These are phyloP conservation scores for Malassezia cuniculi DNA, from an alignment of 1,284 basidiomycete species.

Conservation along the genomic window DNA sequence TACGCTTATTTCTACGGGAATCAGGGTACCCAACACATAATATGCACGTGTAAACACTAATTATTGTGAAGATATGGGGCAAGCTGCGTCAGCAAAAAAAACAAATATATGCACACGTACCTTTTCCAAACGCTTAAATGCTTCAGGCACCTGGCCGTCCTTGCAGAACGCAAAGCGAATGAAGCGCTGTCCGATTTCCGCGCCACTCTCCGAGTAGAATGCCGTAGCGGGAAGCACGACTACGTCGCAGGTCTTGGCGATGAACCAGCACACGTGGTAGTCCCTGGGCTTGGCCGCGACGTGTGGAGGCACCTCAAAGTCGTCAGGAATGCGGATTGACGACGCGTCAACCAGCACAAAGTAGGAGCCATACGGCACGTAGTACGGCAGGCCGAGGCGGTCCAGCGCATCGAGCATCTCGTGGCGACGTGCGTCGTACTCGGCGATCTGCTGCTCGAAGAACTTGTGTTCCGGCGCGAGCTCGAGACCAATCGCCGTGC, in stretches of 20 bases:
- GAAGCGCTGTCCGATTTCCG: constrained; percentile 22
- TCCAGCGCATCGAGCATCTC: constrained; percentile 69
- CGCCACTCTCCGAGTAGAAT: constrained; percentile 30
- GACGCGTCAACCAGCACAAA: constrained; percentile 59
- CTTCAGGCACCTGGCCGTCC: constrained; percentile 31
- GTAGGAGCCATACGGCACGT: constrained; percentile 33
- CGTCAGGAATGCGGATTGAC: constrained; percentile 64
- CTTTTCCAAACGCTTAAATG: constrained; percentile 24
- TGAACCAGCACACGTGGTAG: constrained; percentile 56
- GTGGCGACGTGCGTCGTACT: constrained; percentile 69
- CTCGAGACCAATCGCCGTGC: constrained; percentile 51
- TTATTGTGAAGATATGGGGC: no score
- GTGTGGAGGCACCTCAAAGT: constrained; percentile 66
- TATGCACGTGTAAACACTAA: no score
- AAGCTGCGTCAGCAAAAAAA: no score
- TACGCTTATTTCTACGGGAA: no score
- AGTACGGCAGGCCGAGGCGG: constrained; percentile 66
- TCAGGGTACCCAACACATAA: no score
- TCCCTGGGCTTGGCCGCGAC: constrained; percentile 74
- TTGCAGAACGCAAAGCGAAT: constrained; percentile 42
- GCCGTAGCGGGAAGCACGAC: constrained; percentile 40
- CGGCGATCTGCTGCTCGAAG: constrained; percentile 62
- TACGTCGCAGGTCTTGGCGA: constrained; percentile 40
- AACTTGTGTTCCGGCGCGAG: constrained; percentile 60
- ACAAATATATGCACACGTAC: no score